Conservation (phyloP, 2,329 filamentous ascomycete species). For the Diplodia scrobiculata region DNA sequence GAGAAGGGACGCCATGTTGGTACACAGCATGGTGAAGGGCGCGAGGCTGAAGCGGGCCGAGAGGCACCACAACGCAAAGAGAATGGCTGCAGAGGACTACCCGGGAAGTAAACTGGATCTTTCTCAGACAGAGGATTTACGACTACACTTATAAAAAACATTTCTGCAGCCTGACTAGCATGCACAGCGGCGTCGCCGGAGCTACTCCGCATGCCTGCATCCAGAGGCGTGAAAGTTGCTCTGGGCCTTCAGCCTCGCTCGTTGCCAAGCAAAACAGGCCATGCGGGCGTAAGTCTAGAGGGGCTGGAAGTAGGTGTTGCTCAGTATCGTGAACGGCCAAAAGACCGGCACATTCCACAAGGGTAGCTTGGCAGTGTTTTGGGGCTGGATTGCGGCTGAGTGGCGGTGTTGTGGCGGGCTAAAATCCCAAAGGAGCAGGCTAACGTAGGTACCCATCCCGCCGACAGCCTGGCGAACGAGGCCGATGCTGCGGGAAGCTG, state of each 20-base stretch:
- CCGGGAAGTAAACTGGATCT: background rate
- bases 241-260: background rate
- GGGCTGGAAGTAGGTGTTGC: background rate
- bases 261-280: background rate
- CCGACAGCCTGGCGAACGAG: background rate
- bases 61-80: background rate
- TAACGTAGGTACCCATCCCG: background rate
- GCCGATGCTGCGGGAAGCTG: background rate
- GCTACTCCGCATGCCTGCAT: background rate
- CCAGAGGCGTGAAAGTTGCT: background rate
- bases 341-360: background rate
- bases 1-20: slow-evolving; percentile 24
- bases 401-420: slow-evolving; percentile 24
- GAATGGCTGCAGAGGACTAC: background rate
- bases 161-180: background rate
- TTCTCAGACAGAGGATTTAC: background rate
- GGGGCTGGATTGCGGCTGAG: slow-evolving; percentile 15
- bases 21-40: background rate
- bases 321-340: background rate
- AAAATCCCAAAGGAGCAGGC: background rate
- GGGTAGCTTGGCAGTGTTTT: background rate
- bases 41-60: slow-evolving; percentile 7
- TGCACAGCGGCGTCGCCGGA: background rate
- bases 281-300: background rate
- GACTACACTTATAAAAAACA: background rate